Evolutionary conservation across 2,329 filamentous ascomycete species (phyloP), one percentile per base, ranked within the genome.

Genomic region (Nothophoma quercina): DNA sequence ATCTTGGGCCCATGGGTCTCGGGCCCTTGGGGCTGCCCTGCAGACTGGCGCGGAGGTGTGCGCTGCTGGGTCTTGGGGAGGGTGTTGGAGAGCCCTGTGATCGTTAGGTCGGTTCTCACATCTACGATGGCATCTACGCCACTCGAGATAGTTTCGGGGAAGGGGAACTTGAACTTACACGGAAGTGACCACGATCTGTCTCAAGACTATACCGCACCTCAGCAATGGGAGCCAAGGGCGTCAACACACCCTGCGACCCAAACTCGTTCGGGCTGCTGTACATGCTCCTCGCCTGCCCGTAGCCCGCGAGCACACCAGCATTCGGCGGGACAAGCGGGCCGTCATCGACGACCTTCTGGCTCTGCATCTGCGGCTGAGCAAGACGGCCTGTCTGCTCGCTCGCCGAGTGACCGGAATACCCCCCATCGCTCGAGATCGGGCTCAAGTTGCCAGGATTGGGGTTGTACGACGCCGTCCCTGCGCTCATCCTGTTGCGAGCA

Each of bases 241-340:
- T 74, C 62, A 75, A 41, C 12, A 63, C 69, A 39, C 70, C 72
- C 52, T 73, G 71, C 33, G 63, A 68, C 9, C 73, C 70, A 50
- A 72, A 70, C 50, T 73, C 68, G 39, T 70, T 73, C 4, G 68
- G 67, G 28, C 63, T 67, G 62, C 65, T 73, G 55, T 72, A 75
- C 73, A 73, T 75, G 52, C 71, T 69, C 54, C 70, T 67, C 4
- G 71, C 69, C 54, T 73, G 70, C 32, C 71, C 71, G 38, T 72
- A 71, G 29, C 71, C 71, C 3, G 70, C 71, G 51, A 74, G 69
- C 2, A 70, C 65, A 77, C 80, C 21, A 73, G 70, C 73, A 28
- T 78, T 75, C 36, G 79, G 78, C 12, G 85, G 85, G 18, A 88
- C 74, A 36, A 88, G 73, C 5, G 85, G 85, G 0, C 83, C 84